Evolutionary conservation across 192 early-diverging fungal genomes (phyloP), one percentile per base, ranked within the genome.

Genomic region (Coemansia sp.): DNA sequence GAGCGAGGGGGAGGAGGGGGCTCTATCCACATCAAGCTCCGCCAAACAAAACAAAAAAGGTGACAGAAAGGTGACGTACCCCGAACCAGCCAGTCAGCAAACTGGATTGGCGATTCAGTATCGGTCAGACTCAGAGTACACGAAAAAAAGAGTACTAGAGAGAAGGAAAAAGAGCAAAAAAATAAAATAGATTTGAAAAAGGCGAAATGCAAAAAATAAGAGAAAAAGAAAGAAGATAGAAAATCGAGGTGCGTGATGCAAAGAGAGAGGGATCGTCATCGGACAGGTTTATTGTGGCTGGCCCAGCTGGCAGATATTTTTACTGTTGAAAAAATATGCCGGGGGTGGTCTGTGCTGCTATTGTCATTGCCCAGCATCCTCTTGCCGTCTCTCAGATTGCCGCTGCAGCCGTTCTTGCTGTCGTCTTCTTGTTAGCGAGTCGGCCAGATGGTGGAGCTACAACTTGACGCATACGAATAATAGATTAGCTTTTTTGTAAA

Each of bases 381-480:
- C 44, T 29, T 46, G 43, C 10, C 26, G 44, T 14, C 15, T 26
- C 44, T 29, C 22, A 1, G 8, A 11, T 5, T 48, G 24, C 4
- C 27, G 44, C 15, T 27, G 44, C n/a, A n/a, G n/a, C 5, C 27
- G 44, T 14, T 26, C 24, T 14, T 48, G 44, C 6, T 48, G 44
- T 14, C 44, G 26, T 6, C 26, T 46, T 46, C 10, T 2, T 3
- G 44, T 8, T 26, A 62, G 46, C 34, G 35, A 53, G 24, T 42
- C 39, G 24, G 60, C 50, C 27, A 62, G 24, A 18, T 53, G 60
- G 26, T 26, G 48, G n/a, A 62, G 60, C 60, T 62, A 62, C 36
- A 39, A 37, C 11, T 38, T n/a, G n/a, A n/a, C n/a, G n/a, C n/a
- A n/a, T n/a, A n/a, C n/a, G n/a, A n/a, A n/a, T n/a, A n/a, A n/a